These are phyloP conservation scores for Aspergillus neoniger DNA, from an alignment of 2,329 filamentous ascomycete species.

Conservation along the genomic window DNA sequence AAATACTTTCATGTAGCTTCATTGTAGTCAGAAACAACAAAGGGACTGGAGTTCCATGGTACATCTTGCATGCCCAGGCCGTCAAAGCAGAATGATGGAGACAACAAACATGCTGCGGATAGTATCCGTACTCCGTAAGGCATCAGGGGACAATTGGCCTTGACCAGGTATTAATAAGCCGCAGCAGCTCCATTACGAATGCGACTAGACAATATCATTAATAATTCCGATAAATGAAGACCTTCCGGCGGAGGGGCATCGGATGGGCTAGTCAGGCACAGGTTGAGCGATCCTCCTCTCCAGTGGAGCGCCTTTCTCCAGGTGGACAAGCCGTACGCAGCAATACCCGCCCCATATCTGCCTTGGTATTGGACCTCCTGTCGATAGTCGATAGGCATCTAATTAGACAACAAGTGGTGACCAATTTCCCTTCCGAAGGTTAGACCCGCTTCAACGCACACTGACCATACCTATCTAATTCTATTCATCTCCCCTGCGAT, in stretches of 20 bases:
- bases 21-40: too few species aligned
- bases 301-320: conserved; percentile 16
- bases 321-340: conserved; percentile 4
- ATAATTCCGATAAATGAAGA: conserved; percentile 13
- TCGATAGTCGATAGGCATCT: background rate
- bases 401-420: background rate
- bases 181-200: background rate
- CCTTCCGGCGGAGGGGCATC: conserved; percentile 7
- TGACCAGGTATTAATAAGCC: background rate
- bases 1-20: too few species aligned
- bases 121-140: background rate
- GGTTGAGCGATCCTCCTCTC: conserved; percentile 16
- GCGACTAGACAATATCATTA: conserved; percentile 1
- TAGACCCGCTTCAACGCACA: conserved; percentile 6
- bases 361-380: background rate
- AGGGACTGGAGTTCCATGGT: too few species aligned
- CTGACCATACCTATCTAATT: conserved; percentile 3
- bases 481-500: background rate
- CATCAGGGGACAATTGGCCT: background rate
- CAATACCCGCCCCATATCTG: conserved; percentile 6
- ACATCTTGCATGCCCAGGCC: too few species aligned
- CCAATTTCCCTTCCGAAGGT: conserved; percentile 8
- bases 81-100: too few species aligned
- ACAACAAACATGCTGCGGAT: background rate
- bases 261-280: conserved; percentile 17